These are phyloP conservation scores for Cercospora berteroae DNA, from an alignment of 2,329 filamentous ascomycete species.

Conservation along the genomic window DNA sequence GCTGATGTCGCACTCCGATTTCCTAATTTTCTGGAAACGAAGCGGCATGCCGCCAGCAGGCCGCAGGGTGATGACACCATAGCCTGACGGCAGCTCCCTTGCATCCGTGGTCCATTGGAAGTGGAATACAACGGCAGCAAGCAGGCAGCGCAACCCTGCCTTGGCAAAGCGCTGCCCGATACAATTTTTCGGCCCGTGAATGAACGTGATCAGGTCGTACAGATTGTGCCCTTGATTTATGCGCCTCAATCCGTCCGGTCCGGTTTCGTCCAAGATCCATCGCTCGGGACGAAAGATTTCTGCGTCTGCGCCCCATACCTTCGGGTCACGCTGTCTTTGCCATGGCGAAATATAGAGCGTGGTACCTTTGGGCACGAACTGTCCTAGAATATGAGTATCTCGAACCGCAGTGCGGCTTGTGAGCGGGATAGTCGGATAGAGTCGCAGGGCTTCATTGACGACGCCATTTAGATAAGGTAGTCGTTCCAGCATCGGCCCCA, in stretches of 20 bases:
- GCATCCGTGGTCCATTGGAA: neutral
- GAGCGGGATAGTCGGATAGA: slow-evolving; percentile 25
- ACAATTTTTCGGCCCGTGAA: slow-evolving; percentile 39
- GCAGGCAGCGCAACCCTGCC: slow-evolving; percentile 30
- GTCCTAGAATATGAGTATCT: slow-evolving; percentile 10
- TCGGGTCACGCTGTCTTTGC: slow-evolving; percentile 3
- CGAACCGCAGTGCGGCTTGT: slow-evolving; percentile 20
- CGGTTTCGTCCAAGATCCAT: slow-evolving; percentile 15
- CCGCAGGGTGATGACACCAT: too few relatives aligned
- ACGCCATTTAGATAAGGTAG: slow-evolving; percentile 76
- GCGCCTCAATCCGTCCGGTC: slow-evolving; percentile 35
- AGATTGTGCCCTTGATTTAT: slow-evolving; percentile 21
- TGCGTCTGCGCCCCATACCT: slow-evolving; percentile 11
- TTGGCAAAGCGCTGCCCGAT: slow-evolving; percentile 34
- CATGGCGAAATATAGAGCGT: neutral
- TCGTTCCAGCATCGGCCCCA: slow-evolving; percentile 59
- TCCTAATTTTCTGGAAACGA: too few relatives aligned
- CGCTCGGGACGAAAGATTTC: slow-evolving; percentile 13
- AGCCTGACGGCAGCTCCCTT: too few relatives aligned
- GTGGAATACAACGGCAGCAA: slow-evolving; percentile 23
- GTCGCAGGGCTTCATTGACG: slow-evolving; percentile 56
- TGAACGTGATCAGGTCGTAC: slow-evolving; percentile 41
- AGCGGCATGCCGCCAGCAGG: too few relatives aligned
- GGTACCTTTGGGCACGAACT: slow-evolving; percentile 3
- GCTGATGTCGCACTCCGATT: too few relatives aligned